phyloP scores from a whole-genome alignment of 2,329 filamentous ascomycete genomes.

The Stagonosporopsis chrysanthemi region DNA sequence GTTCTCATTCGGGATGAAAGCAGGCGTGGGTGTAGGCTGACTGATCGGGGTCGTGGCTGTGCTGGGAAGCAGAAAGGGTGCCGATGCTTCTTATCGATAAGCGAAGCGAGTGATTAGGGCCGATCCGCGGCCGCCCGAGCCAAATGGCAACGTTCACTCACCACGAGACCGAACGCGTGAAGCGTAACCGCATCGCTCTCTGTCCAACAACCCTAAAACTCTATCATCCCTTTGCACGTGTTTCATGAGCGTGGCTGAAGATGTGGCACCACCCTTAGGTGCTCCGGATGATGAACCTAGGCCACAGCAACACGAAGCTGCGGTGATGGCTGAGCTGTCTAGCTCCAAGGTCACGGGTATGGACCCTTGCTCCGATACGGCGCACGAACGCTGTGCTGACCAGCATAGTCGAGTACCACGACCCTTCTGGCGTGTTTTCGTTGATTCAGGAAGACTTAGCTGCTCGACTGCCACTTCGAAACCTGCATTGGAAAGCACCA shows the following conservation, averaged over 20 bases:
- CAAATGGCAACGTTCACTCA: conserved; percentile 34
- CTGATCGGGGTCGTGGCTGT: conserved; percentile 19
- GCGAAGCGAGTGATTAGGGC: conserved; percentile 20
- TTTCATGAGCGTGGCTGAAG: conserved; percentile 49
- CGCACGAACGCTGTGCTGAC: conserved; percentile 28
- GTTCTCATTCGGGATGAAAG: not conserved
- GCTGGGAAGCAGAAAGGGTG: not conserved
- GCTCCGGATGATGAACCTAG: conserved; percentile 45
- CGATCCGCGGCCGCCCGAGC: conserved; percentile 13
- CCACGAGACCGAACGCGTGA: conserved; percentile 26
- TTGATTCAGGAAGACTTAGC: conserved; percentile 79
- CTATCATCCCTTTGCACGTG: conserved; percentile 4
- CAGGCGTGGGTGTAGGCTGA: conserved; percentile 16
- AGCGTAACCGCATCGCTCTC: conserved; percentile 27
- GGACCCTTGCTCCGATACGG: conserved; percentile 16
- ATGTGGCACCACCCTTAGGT: conserved; percentile 49
- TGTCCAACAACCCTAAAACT: not conserved
- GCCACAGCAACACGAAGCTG: conserved; percentile 37
- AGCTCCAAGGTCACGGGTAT: conserved; percentile 62
- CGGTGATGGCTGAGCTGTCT: conserved; percentile 52
- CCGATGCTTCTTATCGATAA: conserved; percentile 10
- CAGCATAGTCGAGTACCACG: conserved; percentile 86
- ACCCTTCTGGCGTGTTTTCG: conserved; percentile 88
- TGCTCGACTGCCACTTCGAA: conserved; percentile 81
- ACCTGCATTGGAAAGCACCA: conserved; percentile 97